Conservation (phyloP, 805 yeast genomes). For the Scheffersomyces spartinae region DNA sequence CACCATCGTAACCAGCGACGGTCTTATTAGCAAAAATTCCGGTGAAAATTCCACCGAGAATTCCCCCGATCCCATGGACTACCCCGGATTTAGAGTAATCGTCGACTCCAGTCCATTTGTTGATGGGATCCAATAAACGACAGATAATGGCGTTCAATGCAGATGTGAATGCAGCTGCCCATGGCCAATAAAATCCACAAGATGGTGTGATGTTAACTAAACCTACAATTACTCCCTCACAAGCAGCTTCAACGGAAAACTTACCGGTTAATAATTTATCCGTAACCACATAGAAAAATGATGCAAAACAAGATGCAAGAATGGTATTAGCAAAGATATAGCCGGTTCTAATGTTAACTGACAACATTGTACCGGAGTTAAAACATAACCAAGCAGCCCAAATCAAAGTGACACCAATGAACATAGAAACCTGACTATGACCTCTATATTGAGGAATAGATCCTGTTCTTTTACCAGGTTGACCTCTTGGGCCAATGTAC, state of each 20-base stretch:
- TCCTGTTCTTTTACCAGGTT: constrained; percentile 13
- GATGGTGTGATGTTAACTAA: constrained; percentile 37
- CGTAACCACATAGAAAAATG: constrained; percentile 29
- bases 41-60: constrained; percentile 27
- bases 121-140: constrained; percentile 20
- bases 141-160: constrained; percentile 27
- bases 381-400: constrained; percentile 42
- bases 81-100: constrained; percentile 35
- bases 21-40: constrained; percentile 35
- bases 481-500: constrained; percentile 29
- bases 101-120: constrained; percentile 31
- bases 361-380: constrained; percentile 33
- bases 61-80: constrained; percentile 39
- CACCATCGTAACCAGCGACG: constrained; percentile 33
- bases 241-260: constrained; percentile 30
- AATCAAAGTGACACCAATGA: constrained; percentile 33
- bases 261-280: constrained; percentile 31
- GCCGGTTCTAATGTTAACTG: constrained; percentile 31
- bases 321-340: constrained; percentile 39
- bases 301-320: constrained; percentile 38
- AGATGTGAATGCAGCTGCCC: constrained; percentile 34
- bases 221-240: constrained; percentile 35
- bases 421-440: constrained; percentile 23
- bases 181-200: constrained; percentile 35
- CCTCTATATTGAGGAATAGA: constrained; percentile 14